Evolutionary conservation across 345 rosid genomes (phyloP), one percentile per base, ranked within the genome.

Genomic region (Brassica incana): DNA sequence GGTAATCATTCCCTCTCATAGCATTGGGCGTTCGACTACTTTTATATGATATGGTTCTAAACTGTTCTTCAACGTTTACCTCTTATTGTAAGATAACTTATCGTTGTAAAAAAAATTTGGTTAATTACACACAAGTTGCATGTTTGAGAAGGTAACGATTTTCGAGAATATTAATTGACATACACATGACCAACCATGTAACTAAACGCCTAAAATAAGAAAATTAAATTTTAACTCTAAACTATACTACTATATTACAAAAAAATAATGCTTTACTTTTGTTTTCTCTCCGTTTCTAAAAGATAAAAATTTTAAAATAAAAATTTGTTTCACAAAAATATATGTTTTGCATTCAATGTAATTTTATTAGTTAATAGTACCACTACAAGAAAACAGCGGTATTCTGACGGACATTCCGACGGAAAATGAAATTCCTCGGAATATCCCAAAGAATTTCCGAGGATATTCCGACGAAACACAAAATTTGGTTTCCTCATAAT

Each of bases 1-100:
- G 65, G 76, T 25, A 71, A 64, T 36, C 45, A 35, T 16, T 65
- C 60, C 11, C 38, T 65, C 59, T 65, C 48, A 54, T 11, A 20
- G 40, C 5, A 70, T 45, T 69, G 5, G 16, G 4, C 1, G 52
- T 48, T 77, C 64, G 56, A 14, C 27, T 45, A 32, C 36, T 65
- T 64, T 59, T 59, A 48, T 36, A 7, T 36, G 40, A 36, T 36
- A 36, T 36, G 40, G 40, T 6, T 36, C 32, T 29, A 12, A 3
- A 11, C 2, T 43, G 10, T 43, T 43, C 56, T 12, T 14, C 56
- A 48, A 48, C 6, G 5, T 48, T 48, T 48, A 4, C 16, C 56
- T 48, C 16, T 48, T 1, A 48, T 12, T 48, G 16, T 48, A 48
- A 48, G 56, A 48, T 48, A 48, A 14, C 15, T 1, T 48, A 48